Base-by-base conservation (phyloP, 2,329 filamentous ascomycete species). In the Neocatenulostroma microsporum region DNA sequence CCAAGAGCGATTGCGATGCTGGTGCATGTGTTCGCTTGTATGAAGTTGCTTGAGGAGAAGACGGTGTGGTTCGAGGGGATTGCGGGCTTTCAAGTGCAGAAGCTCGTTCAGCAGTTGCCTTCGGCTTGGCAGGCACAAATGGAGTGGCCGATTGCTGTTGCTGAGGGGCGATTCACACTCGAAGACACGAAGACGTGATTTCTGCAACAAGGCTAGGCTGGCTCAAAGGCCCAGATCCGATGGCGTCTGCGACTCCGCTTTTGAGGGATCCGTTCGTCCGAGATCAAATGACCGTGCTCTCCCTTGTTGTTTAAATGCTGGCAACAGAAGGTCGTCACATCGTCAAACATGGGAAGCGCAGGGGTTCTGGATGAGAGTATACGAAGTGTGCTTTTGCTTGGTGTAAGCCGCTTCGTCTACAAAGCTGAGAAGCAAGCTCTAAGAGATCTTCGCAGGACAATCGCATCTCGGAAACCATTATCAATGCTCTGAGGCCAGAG, bases 21-120 rank as follows among this genome's bases (percentile, higher is more conserved):
- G 15, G 46, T 46, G 12, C 44, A 53, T 34, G 37, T 47, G 5
- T 52, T 53, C 29, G 49, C 49, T 8, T 42, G 38, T 19, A 50
- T 49, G 39, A 48, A 52, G 34, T 37, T 55, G 12, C 34, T 55
- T 13, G 39, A 47, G 3, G 35, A 47, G 4, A 36, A 46, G 13
- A 37, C 49, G 17, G 40, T 41, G 3, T 55, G 51, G 50, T 46
- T 52, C 26, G 30, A 31, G 17, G 47, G 49, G 4, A 44, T 53
- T 15, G 50, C 50, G 21, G 42, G 48, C 31, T 36, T 39, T 7
- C 51, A 54, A 17, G 37, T 53, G 7, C 49, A 46, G 8, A 34
- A 24, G n/a, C 30, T 52, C 15, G 46, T 41, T 31, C 29, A 34
- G 18, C 10, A 33, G 8, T 19, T 52, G n/a, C 49, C 49, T 10